Percentiles rank a stretch among this genome's conserved stretches.
Conservation (phyloP, 1,139 yeast genomes). For the Candida anutae region DNA sequence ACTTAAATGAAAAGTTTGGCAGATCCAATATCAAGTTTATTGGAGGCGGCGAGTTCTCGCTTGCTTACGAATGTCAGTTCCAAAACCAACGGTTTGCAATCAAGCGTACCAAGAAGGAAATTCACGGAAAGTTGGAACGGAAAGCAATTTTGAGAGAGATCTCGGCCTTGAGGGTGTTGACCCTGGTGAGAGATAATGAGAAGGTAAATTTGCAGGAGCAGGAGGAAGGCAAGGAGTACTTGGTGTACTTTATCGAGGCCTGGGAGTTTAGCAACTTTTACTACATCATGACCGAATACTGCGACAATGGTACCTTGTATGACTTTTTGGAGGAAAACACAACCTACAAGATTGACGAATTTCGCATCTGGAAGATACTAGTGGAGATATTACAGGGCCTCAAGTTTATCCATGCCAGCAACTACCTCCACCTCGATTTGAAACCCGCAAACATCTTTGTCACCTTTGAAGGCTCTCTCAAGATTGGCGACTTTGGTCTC, state of each 20-base stretch:
- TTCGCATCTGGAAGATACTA: constrained; percentile 95
- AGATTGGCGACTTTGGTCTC: constrained; percentile 76
- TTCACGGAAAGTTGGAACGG: constrained; percentile 33
- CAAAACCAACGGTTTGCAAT: constrained; percentile 72
- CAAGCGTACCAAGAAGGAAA: constrained; percentile 62
- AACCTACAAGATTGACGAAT: constrained; percentile 81
- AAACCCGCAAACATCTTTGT: constrained; percentile 94
- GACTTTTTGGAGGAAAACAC: constrained; percentile 67
- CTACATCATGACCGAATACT: constrained; percentile 90
- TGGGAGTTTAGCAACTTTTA: constrained; percentile 76
- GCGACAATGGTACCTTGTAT: constrained; percentile 90
- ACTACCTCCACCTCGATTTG: constrained; percentile 76
- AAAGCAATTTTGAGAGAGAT: constrained; percentile 33
- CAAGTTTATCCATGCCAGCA: constrained; percentile 68
- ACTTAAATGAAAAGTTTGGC: constrained; percentile 61
- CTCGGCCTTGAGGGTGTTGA: constrained; percentile 35
- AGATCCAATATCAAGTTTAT: constrained; percentile 54
- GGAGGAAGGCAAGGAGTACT: constrained; percentile 70
- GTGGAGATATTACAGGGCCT: constrained; percentile 77
- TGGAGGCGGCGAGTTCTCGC: constrained; percentile 85
- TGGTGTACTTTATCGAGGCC: constrained; percentile 72
- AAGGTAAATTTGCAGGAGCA: constrained; percentile 39
- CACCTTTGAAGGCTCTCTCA: constrained; percentile 87
- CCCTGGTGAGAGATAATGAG: constrained; percentile 33
- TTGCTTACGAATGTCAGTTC: constrained; percentile 71